These are phyloP conservation scores for Endotrypanum monterogeii DNA, from an alignment of 208 protist genomes.

Conservation along the genomic window DNA sequence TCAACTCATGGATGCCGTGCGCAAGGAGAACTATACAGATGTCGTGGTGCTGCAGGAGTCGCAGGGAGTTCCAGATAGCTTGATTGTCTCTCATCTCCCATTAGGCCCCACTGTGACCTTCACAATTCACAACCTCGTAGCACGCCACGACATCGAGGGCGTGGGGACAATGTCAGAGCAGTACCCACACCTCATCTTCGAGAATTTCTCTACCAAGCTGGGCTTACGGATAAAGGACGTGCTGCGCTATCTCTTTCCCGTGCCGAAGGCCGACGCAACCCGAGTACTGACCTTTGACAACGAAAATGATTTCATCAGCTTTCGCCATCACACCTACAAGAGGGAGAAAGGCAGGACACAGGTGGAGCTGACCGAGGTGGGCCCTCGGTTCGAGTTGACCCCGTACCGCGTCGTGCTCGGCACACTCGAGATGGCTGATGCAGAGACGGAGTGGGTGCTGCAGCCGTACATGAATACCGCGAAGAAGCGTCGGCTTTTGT, in stretches of 20 bases:
- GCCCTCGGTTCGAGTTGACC: constrained; percentile 98
- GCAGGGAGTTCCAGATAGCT: constrained; percentile 96
- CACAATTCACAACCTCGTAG: constrained; percentile 96
- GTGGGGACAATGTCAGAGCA: constrained; percentile 93
- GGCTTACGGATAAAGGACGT: constrained; percentile 94
- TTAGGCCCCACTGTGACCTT: constrained; percentile 99
- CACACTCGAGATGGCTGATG: constrained; percentile 95
- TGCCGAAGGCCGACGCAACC: constrained; percentile 95
- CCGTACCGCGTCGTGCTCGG: constrained; percentile 97
- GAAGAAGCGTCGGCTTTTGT: constrained; percentile 93
- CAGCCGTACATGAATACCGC: constrained; percentile 99
- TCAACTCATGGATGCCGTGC: constrained; percentile 95
- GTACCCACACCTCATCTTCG: constrained; percentile 99
- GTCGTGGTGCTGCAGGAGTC: constrained; percentile 99
- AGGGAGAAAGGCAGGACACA: constrained; percentile 48
- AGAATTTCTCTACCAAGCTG: constrained; percentile 97
- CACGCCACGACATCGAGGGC: constrained; percentile 96
- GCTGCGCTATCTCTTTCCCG: constrained; percentile 98
- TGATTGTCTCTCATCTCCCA: constrained; percentile 98
- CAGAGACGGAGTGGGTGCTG: constrained; percentile 98
- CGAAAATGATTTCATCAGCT: constrained; percentile 98
- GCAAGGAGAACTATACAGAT: constrained; percentile 96
- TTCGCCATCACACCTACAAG: constrained; percentile 98
- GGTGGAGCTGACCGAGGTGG: constrained; percentile 97
- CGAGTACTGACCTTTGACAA: constrained; percentile 99